phyloP scores from a whole-genome alignment of 2,329 filamentous ascomycete species.

The Cyphellophora attinorum region DNA sequence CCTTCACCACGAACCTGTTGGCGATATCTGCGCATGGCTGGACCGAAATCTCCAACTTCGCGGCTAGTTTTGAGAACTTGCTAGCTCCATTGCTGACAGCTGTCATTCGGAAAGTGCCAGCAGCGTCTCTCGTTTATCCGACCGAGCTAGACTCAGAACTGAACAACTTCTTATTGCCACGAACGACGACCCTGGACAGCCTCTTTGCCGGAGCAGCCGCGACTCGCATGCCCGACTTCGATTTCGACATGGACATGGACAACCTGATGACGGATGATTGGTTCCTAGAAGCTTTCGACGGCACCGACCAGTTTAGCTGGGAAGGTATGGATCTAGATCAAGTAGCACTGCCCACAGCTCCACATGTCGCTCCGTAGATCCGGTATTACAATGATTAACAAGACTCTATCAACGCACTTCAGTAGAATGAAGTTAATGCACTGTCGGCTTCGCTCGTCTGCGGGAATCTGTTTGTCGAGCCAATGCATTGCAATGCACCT shows the following conservation, averaged over 20 bases:
- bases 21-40: slow-evolving; percentile 18
- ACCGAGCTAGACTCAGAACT: slow-evolving; percentile 9
- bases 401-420: too few species aligned
- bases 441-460: too few species aligned
- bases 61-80: slow-evolving; percentile 11
- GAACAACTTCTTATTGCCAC: slow-evolving; percentile 5
- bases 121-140: slow-evolving; percentile 3
- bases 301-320: slow-evolving; percentile 4
- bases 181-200: slow-evolving; percentile 1
- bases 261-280: slow-evolving; percentile 3
- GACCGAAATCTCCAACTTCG: slow-evolving; percentile 19
- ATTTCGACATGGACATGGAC: not conserved
- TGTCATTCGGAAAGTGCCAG: slow-evolving; percentile 9
- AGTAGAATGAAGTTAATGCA: too few species aligned
- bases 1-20: slow-evolving; percentile 19
- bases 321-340: not conserved
- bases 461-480: too few species aligned
- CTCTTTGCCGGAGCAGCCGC: slow-evolving; percentile 2
- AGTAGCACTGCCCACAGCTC: too few species aligned
- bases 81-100: slow-evolving; percentile 18
- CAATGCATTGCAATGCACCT: too few species aligned
- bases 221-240: not conserved
- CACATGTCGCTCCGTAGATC: too few species aligned
- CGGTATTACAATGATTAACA: too few species aligned
- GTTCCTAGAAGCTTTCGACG: slow-evolving; percentile 3